Evolutionary conservation across 1,284 basidiomycete genomes (phyloP), one percentile per base, ranked within the genome.

Genomic region (Entoloma clypeatum): DNA sequence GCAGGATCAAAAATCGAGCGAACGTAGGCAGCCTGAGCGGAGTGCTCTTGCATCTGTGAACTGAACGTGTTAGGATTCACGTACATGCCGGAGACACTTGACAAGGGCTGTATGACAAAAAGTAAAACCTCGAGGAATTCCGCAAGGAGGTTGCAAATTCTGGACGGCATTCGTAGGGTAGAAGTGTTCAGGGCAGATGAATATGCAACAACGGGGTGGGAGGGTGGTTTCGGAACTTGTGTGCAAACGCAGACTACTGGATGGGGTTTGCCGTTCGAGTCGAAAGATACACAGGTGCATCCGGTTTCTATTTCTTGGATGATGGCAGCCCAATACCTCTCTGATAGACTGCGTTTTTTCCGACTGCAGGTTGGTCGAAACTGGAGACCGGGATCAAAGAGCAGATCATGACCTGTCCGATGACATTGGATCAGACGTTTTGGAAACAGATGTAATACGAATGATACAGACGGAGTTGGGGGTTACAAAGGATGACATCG

Each of bases 251-350:
- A 91, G 36, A 79, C 63, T 52, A 77, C 74, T 16, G 58, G 47
- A 45, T 73, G 65, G 16, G 79, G 74, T 38, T 69, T 69, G 40
- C 74, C 73, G 40, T 68, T 64, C 36, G 67, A 58, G 61, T 83
- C 80, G 55, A 91, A 84, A 18, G 88, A 80, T 36, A 86, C 75
- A 62, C 91, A 95, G 1, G 89, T 90, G 64, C 92, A 96, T 0
- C 86, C 86, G 0, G 65, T 67, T 55, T 87, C 77, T 32, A 94
- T 70, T 67, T 96, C 92, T 34, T 78, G 79, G 13, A 75, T 71
- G 42, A 96, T 72, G 25, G 91, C 86, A 34, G 71, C 68, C 92
- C 92, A 96, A 60, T 95, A 96, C 47, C 77, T 79, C 52, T 93
- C 87, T 0, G 81, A 75, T 18, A 79, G 69, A 38, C 85, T 80